Evolutionary conservation across 768 basidiomycete genomes (phyloP), one percentile per base, ranked within the genome.

Genomic region (Podaxis sp.): DNA sequence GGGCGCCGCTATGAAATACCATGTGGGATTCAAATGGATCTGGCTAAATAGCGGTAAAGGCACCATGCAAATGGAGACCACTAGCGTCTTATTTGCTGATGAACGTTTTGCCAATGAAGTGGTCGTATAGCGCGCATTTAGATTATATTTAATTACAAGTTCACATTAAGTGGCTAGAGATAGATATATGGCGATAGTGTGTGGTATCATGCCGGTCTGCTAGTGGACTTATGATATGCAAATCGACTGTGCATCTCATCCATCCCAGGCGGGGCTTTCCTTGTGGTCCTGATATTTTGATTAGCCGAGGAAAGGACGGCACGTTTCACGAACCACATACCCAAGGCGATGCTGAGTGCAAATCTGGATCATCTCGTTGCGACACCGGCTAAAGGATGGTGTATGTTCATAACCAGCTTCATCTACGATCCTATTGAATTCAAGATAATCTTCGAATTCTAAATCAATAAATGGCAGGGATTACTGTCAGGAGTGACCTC

Each of bases 11-110:
- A 67, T 83, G n/a, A 67, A 71, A 38, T 81, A 80, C 66, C 82
- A 82, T 66, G 70, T 73, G 42, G 80, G 81, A 3, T 80, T 73
- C 70, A 84, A 83, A 65, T 82, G 81, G 82, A 74, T 82, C 19
- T 83, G 82, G 81, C 68, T 82, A 30, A 82, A 82, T 66, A 68
- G 68, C 44, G 73, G 72, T 19, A 63, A 66, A 28, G 28, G 40
- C 55, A 46, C 66, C 13, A 49, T 67, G 52, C 68, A 71, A 26
- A 67, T 81, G 33, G 71, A 75, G 30, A 71, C 77, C n/a, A 36
- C 67, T 6, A 67, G 79, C 52, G 70, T 80, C 17, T 61, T 68
- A 13, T 82, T 82, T 59, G 79, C 78, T 1, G 81, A 83, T 64
- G 74, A 81, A 63, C 9, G 8, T 5, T 57, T 64, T 71, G 64